Conservation (phyloP, 495 filamentous ascomycete species). For the Penicillium angulare region DNA sequence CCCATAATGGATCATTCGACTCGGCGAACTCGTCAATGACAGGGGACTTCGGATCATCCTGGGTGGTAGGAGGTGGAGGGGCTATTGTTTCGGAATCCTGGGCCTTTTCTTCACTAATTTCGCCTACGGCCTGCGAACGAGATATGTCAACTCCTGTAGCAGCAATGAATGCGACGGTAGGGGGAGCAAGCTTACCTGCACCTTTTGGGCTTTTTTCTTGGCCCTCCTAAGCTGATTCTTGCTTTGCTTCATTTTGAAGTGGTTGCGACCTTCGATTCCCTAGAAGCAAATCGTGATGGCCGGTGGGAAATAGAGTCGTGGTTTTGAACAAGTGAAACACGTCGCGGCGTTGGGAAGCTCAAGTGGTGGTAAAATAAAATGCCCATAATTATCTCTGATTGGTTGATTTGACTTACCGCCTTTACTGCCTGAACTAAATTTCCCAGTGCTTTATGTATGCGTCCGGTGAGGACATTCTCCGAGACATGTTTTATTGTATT, state of each 20-base stretch:
- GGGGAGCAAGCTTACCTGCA: slow-evolving; percentile 28
- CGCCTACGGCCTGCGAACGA: slow-evolving; percentile 5
- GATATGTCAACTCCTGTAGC: slow-evolving; percentile 12
- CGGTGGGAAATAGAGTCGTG: neutral
- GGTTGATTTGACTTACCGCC: neutral
- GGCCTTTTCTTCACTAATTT: slow-evolving; percentile 1
- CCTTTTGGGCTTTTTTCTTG: slow-evolving; percentile 84
- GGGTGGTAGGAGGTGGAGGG: slow-evolving; percentile 6
- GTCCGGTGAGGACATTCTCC: too few relatives aligned
- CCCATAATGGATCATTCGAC: slow-evolving; percentile 73
- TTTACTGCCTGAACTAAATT: neutral
- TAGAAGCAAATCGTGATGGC: neutral
- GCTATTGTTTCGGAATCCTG: neutral
- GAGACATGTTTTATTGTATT: too few relatives aligned
- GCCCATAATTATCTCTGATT: neutral
- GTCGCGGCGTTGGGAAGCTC: neutral
- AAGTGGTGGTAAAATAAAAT: neutral
- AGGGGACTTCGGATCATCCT: slow-evolving; percentile 30
- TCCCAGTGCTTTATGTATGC: too few relatives aligned
- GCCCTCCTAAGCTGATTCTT: slow-evolving; percentile 85
- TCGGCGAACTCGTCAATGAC: slow-evolving; percentile 41
- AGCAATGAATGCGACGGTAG: neutral
- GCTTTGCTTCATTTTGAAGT: slow-evolving; percentile 55
- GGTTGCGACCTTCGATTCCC: neutral
- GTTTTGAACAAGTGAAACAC: neutral